Base-by-base conservation (phyloP, 345 rosid genomes). In the Salix suchowensis region DNA sequence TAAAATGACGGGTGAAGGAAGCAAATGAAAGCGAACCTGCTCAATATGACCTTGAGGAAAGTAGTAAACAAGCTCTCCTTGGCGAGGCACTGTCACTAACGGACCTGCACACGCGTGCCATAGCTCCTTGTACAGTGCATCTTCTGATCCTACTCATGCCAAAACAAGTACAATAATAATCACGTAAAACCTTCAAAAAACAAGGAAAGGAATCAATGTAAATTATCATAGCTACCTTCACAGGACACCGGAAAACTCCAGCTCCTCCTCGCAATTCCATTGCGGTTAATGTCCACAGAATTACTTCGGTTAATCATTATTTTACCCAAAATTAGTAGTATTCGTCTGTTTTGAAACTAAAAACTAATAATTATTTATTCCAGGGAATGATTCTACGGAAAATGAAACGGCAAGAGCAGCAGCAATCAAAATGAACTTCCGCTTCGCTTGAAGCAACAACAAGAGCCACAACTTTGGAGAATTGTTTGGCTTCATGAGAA, bases 101-200 rank as follows among this genome's bases (percentile, higher is more conserved):
- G 95, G 96, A 80, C 98, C 98, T 10, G 98, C 98, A 80, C 98
- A 94, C 11, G 98, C 97, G 76, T 94, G 92, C 98, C 98, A 94
- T 1, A 94, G 90, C 84, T 91, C 98, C 78, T 74, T 82, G 86
- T 86, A 93, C 12, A 91, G 88, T 65, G 90, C 98, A 72, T 78
- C 76, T 50, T 87, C 93, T 14, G 93, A 86, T 83, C 89, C 97
- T 70, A 82, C 77, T 78, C 74, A 3, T 8, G 6, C 64, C 64
- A n/a, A 58, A 58, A 58, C 24, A 58, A 11, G 10, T n/a, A 10
- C 9, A 67, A 1, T n/a, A n/a, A 48, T 26, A 36, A 70, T 15
- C 23, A 50, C 16, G 34, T 32, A 46, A 48, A 65, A 26, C 16
- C 16, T 21, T 13, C 66, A 65, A 23, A 23, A 30, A 62, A 62